These are phyloP conservation scores for Blastobotrys petasosporus DNA, from an alignment of 1,139 yeast genomes.

Conservation along the genomic window DNA sequence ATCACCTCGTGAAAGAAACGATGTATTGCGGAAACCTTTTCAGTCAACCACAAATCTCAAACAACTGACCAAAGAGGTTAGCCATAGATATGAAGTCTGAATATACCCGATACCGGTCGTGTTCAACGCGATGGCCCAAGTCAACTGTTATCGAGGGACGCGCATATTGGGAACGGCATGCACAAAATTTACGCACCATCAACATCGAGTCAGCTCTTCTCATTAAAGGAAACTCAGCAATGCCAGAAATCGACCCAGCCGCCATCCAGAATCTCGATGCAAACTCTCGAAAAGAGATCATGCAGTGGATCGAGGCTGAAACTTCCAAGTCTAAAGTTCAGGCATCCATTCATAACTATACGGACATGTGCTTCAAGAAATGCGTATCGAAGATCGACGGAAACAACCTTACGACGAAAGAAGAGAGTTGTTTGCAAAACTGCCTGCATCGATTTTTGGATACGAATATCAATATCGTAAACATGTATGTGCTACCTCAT, in stretches of 20 bases:
- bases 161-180: neutral
- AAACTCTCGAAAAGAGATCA: constrained; percentile 63
- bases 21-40: too few relatives aligned
- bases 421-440: constrained; percentile 68
- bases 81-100: too few relatives aligned
- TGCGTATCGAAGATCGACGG: constrained; percentile 55
- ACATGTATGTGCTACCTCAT: constrained; percentile 36
- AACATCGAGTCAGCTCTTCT: neutral
- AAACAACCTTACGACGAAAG: constrained; percentile 49
- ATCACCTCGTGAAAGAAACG: too few relatives aligned
- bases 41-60: too few relatives aligned
- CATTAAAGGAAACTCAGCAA: constrained; percentile 21
- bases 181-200: neutral
- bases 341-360: constrained; percentile 76
- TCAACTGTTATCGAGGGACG: too few relatives aligned
- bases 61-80: too few relatives aligned
- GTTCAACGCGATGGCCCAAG: too few relatives aligned
- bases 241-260: constrained; percentile 57
- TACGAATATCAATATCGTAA: constrained; percentile 79
- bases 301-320: constrained; percentile 73
- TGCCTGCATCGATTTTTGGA: constrained; percentile 85
- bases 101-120: too few relatives aligned
- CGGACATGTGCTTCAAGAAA: constrained; percentile 85
- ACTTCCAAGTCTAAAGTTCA: constrained; percentile 86
- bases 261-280: constrained; percentile 65